Base-by-base conservation (phyloP, 805 yeast species). In the Metschnikowia bowlesiae region DNA sequence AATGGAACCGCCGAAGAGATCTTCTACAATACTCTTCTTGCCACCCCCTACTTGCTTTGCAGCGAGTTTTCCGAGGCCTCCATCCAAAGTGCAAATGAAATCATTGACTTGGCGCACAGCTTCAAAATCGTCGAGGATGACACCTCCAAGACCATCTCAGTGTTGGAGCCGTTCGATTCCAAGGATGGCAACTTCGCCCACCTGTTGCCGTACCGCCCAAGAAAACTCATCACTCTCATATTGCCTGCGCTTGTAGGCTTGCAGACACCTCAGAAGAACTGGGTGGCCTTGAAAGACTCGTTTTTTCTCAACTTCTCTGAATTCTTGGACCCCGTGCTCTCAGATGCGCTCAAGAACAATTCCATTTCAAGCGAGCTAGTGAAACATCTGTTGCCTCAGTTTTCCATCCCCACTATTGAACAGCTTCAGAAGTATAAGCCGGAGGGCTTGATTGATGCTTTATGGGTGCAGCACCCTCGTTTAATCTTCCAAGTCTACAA, bases 1-100 rank as follows among this genome's bases (percentile, higher is more conserved):
- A 74, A 69, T 46, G 81, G 85, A 2, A 66, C 85, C 42, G 88
- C 87, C 4, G 89, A 88, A 62, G 82, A 84, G 44, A 65, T 89
- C 14, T 87, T 69, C 62, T 83, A 81, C 56, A 81, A 81, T 56
- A 79, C 82, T 1, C 66, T 85, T 47, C 62, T 84, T 14, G 75
- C 87, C 10, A 60, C 87, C 34, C 96, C 96, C 9, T 87, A 81
- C 62, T 67, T 81, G 53, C 74, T 77, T 53, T 71, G 79, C 39
- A 79, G 75, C 57, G 74, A 73, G 39, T 62, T 58, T 13, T 57
- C 66, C 35, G 54, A 59, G 44, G 67, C 45, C 53, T 61, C 63
- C 59, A 55, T 52, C 54, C 66, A 30, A 41, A 74, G 49, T 60
- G 72, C 78, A n/a, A 69, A 73, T 44, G 76, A 76, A 16, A 56